Conservation (phyloP, 345 rosid genomes). For the Citrus australasica region DNA sequence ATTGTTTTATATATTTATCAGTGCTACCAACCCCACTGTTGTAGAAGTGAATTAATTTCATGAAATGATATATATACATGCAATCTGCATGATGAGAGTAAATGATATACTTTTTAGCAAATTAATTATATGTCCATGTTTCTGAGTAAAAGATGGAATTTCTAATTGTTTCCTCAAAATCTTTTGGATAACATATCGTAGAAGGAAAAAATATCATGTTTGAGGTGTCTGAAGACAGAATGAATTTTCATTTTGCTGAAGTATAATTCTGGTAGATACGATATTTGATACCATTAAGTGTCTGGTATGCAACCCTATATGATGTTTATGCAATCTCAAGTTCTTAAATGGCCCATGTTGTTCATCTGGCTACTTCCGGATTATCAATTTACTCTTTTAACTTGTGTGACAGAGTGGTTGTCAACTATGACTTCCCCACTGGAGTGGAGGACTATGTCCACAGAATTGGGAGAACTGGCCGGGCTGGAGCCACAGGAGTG, state of each 20-base stretch:
- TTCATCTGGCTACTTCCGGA: not conserved
- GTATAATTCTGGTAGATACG: not conserved
- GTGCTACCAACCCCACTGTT: not conserved
- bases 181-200: not conserved
- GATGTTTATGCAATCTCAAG: not conserved
- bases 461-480: constrained; percentile 96
- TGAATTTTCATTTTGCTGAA: not conserved
- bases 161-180: not conserved
- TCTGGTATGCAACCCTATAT: not conserved
- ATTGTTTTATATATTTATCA: not conserved
- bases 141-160: not conserved
- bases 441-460: constrained; percentile 99
- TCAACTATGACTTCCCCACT: constrained; percentile 94
- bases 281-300: not conserved
- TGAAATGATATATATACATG: not conserved
- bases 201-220: not conserved
- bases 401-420: constrained; percentile 62
- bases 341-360: not conserved
- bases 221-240: not conserved
- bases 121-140: too few relatives aligned
- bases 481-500: constrained; percentile 97
- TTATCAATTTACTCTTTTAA: not conserved
- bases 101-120: too few relatives aligned
- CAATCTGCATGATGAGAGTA: not conserved
- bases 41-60: not conserved